These are phyloP conservation scores for Verticillium klebahnii DNA, from an alignment of 2,329 filamentous ascomycete species.

Conservation along the genomic window DNA sequence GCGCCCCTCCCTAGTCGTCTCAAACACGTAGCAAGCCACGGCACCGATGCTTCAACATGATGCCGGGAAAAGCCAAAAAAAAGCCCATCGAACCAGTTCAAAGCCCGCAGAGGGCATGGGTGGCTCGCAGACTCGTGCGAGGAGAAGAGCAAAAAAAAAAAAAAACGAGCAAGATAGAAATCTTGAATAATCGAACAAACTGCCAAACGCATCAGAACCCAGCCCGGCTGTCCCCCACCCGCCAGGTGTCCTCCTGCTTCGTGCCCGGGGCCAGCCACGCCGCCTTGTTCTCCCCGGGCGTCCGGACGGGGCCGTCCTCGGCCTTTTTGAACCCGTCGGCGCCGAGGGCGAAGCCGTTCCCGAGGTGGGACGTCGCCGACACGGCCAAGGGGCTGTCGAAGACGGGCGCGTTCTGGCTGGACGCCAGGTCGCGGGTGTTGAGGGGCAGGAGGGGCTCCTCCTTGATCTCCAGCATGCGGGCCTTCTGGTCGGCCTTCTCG, in stretches of 20 bases:
- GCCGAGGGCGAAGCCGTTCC: constrained; percentile 20
- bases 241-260: constrained; percentile 83
- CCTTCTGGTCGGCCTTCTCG: constrained; percentile 80
- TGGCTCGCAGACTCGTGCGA: background rate
- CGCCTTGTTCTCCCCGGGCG: constrained; percentile 41
- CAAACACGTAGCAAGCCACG: background rate
- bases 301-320: constrained; percentile 40
- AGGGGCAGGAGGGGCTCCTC: constrained; percentile 63
- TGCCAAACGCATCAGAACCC: constrained; percentile 10
- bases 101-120: too few species aligned
- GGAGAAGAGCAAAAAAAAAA: background rate
- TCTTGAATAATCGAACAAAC: background rate
- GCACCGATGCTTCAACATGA: background rate
- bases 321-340: constrained; percentile 52
- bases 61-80: too few species aligned
- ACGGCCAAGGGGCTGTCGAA: constrained; percentile 31
- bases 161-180: background rate
- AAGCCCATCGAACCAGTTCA: too few species aligned
- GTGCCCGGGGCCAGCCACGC: constrained; percentile 76
- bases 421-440: constrained; percentile 36
- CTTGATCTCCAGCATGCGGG: constrained; percentile 57
- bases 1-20: background rate
- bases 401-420: constrained; percentile 22
- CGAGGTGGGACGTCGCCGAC: constrained; percentile 16
- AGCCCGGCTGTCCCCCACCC: constrained; percentile 28